These are phyloP conservation scores for Fusarium devonianum DNA, from an alignment of 2,329 filamentous ascomycete genomes.

Conservation along the genomic window DNA sequence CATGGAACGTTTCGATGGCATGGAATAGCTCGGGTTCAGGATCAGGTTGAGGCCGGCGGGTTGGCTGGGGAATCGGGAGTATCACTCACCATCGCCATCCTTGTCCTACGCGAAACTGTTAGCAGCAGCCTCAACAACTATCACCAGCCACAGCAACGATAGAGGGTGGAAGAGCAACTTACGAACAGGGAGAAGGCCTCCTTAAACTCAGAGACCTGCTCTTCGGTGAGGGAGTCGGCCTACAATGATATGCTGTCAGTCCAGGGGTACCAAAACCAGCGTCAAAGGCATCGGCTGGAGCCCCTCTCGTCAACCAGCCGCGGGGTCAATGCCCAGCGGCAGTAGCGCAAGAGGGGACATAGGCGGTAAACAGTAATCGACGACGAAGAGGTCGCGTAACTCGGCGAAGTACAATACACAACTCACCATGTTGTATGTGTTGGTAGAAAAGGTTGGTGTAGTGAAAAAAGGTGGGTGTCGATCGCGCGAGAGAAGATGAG, in stretches of 20 bases:
- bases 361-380: slow-evolving; percentile 10
- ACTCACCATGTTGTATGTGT: slow-evolving; percentile 44
- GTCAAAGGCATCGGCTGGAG: slow-evolving; percentile 34
- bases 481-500: slow-evolving; percentile 38
- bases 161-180: slow-evolving; percentile 55
- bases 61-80: slow-evolving; percentile 25
- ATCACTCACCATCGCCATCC: slow-evolving; percentile 84
- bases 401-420: slow-evolving; percentile 1
- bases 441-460: slow-evolving; percentile 29
- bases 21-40: slow-evolving; percentile 13
- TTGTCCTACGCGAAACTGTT: slow-evolving; percentile 69
- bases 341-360: slow-evolving; percentile 19
- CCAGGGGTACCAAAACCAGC: slow-evolving; percentile 16
- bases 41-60: slow-evolving; percentile 18
- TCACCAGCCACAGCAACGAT: background rate
- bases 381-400: slow-evolving; percentile 6
- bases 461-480: slow-evolving; percentile 35
- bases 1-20: slow-evolving; percentile 2
- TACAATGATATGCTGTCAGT: slow-evolving; percentile 52
- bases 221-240: slow-evolving; percentile 98
- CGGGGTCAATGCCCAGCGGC: slow-evolving; percentile 37
- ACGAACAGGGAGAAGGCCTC: slow-evolving; percentile 99
- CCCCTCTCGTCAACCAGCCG: slow-evolving; percentile 40
- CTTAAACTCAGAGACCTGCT: slow-evolving; percentile 99
- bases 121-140: slow-evolving; percentile 31